Evolutionary conservation across 352 stramenopile species (phyloP).

Genomic region (Pythium apleroticum): DNA sequence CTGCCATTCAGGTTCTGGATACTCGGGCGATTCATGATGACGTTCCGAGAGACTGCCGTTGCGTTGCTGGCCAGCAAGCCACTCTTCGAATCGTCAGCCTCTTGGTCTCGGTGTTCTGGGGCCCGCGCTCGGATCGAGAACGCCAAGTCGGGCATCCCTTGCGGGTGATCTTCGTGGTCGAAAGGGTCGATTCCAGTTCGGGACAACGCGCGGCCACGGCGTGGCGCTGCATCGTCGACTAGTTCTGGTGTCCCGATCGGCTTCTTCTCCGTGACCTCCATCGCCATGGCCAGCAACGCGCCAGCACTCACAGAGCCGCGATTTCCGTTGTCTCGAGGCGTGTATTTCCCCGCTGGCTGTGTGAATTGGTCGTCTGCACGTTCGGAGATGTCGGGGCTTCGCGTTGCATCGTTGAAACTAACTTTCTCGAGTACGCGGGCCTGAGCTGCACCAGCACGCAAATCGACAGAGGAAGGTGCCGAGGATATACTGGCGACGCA

Average conservation of each 20-base stretch:
- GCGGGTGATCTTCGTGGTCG: conserved; percentile 2
- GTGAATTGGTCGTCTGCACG: not conserved
- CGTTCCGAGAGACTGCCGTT: conserved; percentile 20
- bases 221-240: not conserved
- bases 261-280: conserved; percentile 11
- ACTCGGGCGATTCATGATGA: conserved; percentile 19
- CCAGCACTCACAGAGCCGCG: not conserved
- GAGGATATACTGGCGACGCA: conserved; percentile 18
- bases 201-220: not conserved
- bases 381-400: not conserved
- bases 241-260: too few relatives aligned
- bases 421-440: not conserved
- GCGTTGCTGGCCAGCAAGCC: not conserved
- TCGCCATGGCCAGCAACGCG: conserved; percentile 26
- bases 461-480: not conserved
- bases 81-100: not conserved
- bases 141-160: conserved; percentile 18
- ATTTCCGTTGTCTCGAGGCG: not conserved
- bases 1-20: conserved; percentile 19
- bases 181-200: not conserved
- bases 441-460: not conserved
- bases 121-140: conserved; percentile 22
- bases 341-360: conserved; percentile 13
- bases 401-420: not conserved
- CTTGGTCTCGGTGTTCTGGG: not conserved